Conservation (phyloP, 1,284 basidiomycete genomes). For the Chondrostereum purpureum region DNA sequence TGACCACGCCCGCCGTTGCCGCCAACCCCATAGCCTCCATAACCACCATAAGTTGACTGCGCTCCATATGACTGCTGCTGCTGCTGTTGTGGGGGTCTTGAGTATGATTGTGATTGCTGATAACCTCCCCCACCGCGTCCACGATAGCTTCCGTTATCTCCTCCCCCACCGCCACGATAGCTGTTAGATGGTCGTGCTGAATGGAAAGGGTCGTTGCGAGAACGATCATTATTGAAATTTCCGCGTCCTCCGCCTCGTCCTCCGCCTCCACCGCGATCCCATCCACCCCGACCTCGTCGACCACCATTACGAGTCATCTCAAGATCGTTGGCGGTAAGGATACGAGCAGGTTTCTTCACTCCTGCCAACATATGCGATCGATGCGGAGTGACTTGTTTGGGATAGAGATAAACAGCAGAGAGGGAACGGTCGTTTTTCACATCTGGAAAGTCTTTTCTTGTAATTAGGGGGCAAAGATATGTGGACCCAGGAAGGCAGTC, state of each 20-base stretch:
- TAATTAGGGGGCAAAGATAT: conserved; percentile 69
- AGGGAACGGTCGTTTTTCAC: conserved; percentile 84
- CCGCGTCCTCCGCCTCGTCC: conserved; percentile 18
- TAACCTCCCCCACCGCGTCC: conserved; percentile 24
- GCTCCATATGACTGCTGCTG: not conserved
- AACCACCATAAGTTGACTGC: conserved; percentile 12
- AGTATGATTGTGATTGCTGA: conserved; percentile 24
- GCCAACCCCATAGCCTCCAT: conserved; percentile 10
- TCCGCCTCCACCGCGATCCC: conserved; percentile 24
- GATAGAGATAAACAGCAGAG: conserved; percentile 87
- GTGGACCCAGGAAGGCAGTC: conserved; percentile 89
- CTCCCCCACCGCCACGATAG: conserved; percentile 22
- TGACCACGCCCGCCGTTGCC: conserved; percentile 15
- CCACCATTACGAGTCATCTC: conserved; percentile 50
- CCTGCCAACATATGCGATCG: conserved; percentile 81
- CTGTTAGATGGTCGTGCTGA: conserved; percentile 22
- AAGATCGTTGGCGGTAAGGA: conserved; percentile 70
- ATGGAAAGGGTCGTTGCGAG: conserved; percentile 34
- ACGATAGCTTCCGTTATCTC: conserved; percentile 18
- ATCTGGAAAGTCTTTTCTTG: conserved; percentile 63
- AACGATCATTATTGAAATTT: conserved; percentile 21
- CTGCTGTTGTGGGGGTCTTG: conserved; percentile 16
- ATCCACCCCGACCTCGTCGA: conserved; percentile 46
- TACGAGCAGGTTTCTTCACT: conserved; percentile 51
- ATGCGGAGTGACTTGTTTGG: conserved; percentile 81